Evolutionary conservation across 2,329 filamentous ascomycete genomes (phyloP), one percentile per base, ranked within the genome.

Genomic region (Elsinoe ampelina): DNA sequence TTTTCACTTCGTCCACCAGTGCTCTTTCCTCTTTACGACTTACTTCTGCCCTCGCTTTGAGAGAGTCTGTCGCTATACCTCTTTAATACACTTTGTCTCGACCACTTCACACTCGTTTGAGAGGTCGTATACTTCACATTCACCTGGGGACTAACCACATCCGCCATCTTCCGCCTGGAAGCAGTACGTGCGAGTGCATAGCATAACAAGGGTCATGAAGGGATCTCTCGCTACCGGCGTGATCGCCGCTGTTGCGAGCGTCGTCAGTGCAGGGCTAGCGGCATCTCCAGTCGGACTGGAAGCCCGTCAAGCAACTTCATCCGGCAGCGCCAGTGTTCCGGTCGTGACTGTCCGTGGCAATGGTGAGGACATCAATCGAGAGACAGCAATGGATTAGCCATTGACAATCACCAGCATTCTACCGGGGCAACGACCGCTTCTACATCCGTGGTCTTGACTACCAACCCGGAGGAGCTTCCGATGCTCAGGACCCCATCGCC

Each of bases 401-500:
- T 63, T 71, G 55, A 69, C 63, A 38, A 51, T 15, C 61, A 39
- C 55, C 60, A 68, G 80, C 83, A 58, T 85, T 86, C 75, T 85
- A 81, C 70, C 76, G 80, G 61, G 82, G 81, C 58, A 66, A 78
- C 58, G 65, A 80, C 52, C 80, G 83, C 65, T 81, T 81, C 72
- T 81, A 81, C 70, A 75, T 82, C 61, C 77, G 78, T 61, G 79
- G 80, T 67, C 74, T 82, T 62, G 85, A 86, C 72, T 71, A 70
- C 63, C 67, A 70, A 54, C 61, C 66, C 62, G 80, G 80, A 65
- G 84, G 83, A 60, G 79, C 82, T 11, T 83, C 81, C 54, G 71
- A 82, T 41, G 72, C 81, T 51, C 73, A 74, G 56, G 90, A 95
- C 68, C 89, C 90, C 59, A 84, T 95, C 55, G 84, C 87, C 60